phyloP scores from a whole-genome alignment of 768 basidiomycete genomes.

The Termitomyces sp. region DNA sequence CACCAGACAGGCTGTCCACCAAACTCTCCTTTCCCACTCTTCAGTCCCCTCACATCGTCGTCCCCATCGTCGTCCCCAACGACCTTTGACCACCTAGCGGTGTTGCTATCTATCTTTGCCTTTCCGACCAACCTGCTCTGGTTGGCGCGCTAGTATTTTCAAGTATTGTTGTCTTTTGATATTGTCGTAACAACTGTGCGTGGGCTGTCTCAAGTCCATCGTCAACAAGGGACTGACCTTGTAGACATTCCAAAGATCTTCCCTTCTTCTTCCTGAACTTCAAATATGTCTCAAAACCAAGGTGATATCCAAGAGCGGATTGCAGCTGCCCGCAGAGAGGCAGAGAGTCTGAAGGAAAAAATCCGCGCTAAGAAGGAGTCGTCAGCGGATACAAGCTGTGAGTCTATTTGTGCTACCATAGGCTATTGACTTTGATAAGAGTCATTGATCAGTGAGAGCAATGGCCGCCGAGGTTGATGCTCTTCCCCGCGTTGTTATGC shows the following conservation, averaged over 20 bases:
- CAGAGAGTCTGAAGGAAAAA: conserved; percentile 97
- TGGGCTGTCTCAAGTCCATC: conserved; percentile 7
- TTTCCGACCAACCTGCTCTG: conserved; percentile 5
- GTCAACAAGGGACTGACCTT: background rate
- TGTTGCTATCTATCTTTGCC: conserved; percentile 11
- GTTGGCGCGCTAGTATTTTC: background rate
- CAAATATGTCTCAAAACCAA: conserved; percentile 73
- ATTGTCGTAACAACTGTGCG: conserved; percentile 16
- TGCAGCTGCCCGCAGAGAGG: conserved; percentile 94
- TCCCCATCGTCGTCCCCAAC: conserved; percentile 27
- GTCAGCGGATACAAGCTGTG: conserved; percentile 96
- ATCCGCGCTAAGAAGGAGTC: conserved; percentile 95
- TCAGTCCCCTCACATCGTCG: conserved; percentile 21
- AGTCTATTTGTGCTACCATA: conserved; percentile 35
- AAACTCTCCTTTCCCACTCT: conserved; percentile 27
- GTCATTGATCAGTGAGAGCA: conserved; percentile 71
- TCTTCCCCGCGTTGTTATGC: conserved; percentile 95
- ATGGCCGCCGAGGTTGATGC: conserved; percentile 98
- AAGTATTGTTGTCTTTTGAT: conserved; percentile 1
- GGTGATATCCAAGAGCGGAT: conserved; percentile 90
- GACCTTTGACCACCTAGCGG: conserved; percentile 14
- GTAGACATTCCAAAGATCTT: background rate
- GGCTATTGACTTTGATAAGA: conserved; percentile 17
- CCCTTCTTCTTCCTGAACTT: background rate
- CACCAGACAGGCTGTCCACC: conserved; percentile 22